Evolutionary conservation across 352 stramenopile species (phyloP).

Genomic region (Phytophthora pinifolia): DNA sequence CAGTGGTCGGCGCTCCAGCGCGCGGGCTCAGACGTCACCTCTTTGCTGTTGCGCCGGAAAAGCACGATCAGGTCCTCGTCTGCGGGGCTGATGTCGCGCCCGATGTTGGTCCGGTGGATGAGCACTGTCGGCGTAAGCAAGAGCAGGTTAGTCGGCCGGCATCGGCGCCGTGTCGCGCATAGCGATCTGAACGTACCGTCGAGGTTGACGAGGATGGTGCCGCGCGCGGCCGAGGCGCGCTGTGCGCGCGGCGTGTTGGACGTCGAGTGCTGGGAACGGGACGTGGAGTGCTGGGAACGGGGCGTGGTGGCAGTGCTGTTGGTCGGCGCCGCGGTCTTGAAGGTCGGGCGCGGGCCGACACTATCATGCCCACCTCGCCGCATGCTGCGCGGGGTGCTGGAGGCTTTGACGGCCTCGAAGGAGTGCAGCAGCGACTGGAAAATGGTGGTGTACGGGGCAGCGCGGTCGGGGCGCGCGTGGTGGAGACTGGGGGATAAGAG

Average conservation of each 20-base stretch:
- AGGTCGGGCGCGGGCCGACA: too few relatives aligned
- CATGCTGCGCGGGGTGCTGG: constrained; percentile 28
- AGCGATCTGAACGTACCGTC: constrained; percentile 33
- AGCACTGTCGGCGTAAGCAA: constrained; percentile 34
- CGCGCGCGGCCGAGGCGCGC: constrained; percentile 25
- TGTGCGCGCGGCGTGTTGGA: constrained; percentile 25
- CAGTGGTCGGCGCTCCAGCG: constrained; percentile 68
- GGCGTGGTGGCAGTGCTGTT: too few relatives aligned
- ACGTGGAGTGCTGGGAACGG: too few relatives aligned
- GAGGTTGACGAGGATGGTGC: constrained; percentile 72
- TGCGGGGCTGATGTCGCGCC: constrained; percentile 66
- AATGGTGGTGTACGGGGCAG: constrained; percentile 13
- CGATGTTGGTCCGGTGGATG: constrained; percentile 71
- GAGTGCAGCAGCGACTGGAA: constrained; percentile 23
- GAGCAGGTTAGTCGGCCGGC: constrained; percentile 1
- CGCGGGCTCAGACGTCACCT: constrained; percentile 70
- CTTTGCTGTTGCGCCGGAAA: constrained; percentile 81
- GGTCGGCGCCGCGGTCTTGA: too few relatives aligned
- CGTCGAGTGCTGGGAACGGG: constrained; percentile 16
- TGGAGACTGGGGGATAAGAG: constrained; percentile 27
- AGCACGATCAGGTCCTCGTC: constrained; percentile 82
- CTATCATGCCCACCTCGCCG: constrained; percentile 31
- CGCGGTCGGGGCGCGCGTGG: constrained; percentile 10
- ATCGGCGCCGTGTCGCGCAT: not conserved
- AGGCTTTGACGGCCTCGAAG: constrained; percentile 20